Base-by-base conservation (phyloP, 2,329 filamentous ascomycete genomes). In the Paracoccidioides brasiliensis region DNA sequence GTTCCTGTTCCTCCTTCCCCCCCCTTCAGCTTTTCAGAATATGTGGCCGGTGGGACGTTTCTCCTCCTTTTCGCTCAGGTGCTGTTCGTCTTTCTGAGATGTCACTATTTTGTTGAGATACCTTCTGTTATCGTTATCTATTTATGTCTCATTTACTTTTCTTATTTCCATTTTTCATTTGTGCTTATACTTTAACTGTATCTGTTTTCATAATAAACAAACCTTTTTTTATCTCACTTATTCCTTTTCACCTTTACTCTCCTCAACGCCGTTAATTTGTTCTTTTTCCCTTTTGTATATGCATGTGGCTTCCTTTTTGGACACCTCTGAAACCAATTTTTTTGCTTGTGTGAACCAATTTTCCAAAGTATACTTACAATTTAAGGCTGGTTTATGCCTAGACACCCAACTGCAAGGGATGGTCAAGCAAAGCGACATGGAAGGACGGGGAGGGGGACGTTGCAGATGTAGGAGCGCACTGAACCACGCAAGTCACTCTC, bases 21-120 rank as follows among this genome's bases (percentile, higher is more conserved):
- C n/a, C 14, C 7, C 3, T 22, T 28, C 37, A 14, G 15, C n/a
- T 37, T 14, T 32, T 8, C 37, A 15, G 49, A 30, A 2, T 52
- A 52, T 28, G 12, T 15, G 15, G 41, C 22, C 1, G 7, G 37
- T 10, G 37, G 14, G 33, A 30, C n/a, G 45, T 37, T 22, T 5
- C 32, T 49, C 5, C 35, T n/a, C n/a, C 22, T 2, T 22, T 22
- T 22, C 22, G 22, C 22, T 22, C 22, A 22, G 22, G 2, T 41
- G 8, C 9, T 52, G 46, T 50, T 35, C 7, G 12, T 9, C 8
- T 40, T 42, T 37, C n/a, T 10, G 14, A 35, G 12, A n/a, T 4
- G 33, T 22, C 41, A 22, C 45, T 53, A 10, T 37, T 35, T 54
- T 32, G 52, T 46, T 54, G 33, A 54, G 52, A 54, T 54, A 54